These are phyloP conservation scores for Aureobasidium sp. DNA, from an alignment of 2,329 filamentous ascomycete genomes.

Conservation along the genomic window DNA sequence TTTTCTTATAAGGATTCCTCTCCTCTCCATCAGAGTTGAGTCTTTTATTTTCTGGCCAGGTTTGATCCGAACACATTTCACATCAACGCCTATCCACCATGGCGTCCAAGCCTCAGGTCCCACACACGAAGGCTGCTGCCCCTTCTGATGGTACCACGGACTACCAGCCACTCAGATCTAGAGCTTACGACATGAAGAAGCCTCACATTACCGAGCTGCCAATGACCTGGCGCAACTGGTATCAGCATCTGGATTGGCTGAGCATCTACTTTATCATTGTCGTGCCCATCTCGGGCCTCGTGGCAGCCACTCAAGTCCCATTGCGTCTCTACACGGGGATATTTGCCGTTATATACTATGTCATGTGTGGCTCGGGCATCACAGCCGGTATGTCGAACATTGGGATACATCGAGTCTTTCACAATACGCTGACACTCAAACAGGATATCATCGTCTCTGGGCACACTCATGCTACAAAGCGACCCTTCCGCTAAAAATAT, in stretches of 20 bases:
- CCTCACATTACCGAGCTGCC: conserved; percentile 76
- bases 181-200: conserved; percentile 17
- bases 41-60: neutral
- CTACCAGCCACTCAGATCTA: neutral
- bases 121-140: neutral
- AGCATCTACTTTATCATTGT: conserved; percentile 74
- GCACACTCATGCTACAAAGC: conserved; percentile 79
- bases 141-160: neutral
- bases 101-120: neutral
- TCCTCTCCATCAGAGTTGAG: neutral
- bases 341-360: conserved; percentile 72
- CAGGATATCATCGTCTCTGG: conserved; percentile 73
- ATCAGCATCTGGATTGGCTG: conserved; percentile 90
- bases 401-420: too few species aligned
- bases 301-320: conserved; percentile 71
- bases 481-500: conserved; percentile 64
- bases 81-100: neutral
- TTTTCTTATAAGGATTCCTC: neutral
- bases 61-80: neutral
- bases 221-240: conserved; percentile 75
- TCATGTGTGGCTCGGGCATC: conserved; percentile 51
- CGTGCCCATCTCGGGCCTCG: conserved; percentile 63
- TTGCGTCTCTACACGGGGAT: conserved; percentile 61
- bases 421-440: conserved; percentile 4
- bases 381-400: conserved; percentile 28